These are phyloP conservation scores for Hanseniaspora thailandica DNA, from an alignment of 805 yeast species.

Conservation along the genomic window DNA sequence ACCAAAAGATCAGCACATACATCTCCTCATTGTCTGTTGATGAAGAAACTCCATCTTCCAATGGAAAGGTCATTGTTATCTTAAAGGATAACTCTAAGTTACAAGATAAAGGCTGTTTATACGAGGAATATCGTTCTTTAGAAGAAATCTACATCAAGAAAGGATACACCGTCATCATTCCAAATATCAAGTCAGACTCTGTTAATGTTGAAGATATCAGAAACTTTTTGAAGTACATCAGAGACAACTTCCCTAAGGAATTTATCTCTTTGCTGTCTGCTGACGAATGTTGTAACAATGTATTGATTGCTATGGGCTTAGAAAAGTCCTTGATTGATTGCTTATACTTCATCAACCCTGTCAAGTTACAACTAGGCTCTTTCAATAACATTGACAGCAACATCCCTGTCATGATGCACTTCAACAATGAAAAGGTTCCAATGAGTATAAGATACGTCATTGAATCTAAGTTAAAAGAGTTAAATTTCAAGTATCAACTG, in stretches of 20 bases:
- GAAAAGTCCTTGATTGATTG: conserved; percentile 3
- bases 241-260: neutral
- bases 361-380: neutral
- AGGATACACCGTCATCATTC: conserved; percentile 13
- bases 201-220: conserved; percentile 2
- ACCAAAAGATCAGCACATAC: conserved; percentile 11
- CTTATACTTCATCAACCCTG: conserved; percentile 12
- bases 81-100: conserved; percentile 1
- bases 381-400: conserved; percentile 4
- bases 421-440: conserved; percentile 14
- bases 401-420: conserved; percentile 14
- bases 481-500: conserved; percentile 13
- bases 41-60: neutral
- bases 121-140: conserved; percentile 5
- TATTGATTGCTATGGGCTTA: neutral
- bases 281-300: conserved; percentile 1
- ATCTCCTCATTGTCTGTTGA: conserved; percentile 6
- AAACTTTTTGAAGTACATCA: conserved; percentile 5
- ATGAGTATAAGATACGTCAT: conserved; percentile 14
- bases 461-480: conserved; percentile 11
- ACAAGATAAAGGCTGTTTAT: conserved; percentile 5
- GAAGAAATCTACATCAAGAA: conserved; percentile 12
- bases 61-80: conserved; percentile 10
- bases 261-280: conserved; percentile 9
- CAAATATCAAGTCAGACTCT: conserved; percentile 1